Percentiles rank a stretch among this genome's conserved stretches.
phyloP scores from a whole-genome alignment of 768 basidiomycete genomes.

The Tricholoma hemisulphureum region DNA sequence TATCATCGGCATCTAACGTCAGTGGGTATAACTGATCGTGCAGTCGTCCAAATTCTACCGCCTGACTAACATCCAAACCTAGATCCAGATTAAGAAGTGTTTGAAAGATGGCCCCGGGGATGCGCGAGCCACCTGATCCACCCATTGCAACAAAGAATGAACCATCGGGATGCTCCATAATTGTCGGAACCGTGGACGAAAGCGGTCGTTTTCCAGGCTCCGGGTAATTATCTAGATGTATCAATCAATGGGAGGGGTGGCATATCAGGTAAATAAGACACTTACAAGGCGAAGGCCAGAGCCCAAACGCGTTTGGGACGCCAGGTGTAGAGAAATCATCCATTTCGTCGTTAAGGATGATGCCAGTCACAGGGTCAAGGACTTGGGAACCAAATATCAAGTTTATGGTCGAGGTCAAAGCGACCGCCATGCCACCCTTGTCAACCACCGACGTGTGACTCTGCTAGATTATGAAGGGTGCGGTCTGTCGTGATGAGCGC shows the following conservation, averaged over 20 bases:
- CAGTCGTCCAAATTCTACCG: slow-evolving; percentile 81
- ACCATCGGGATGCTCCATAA: slow-evolving; percentile 75
- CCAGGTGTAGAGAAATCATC: slow-evolving; percentile 92
- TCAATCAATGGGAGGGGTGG: background rate
- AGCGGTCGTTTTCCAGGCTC: slow-evolving; percentile 85
- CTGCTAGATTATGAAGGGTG: slow-evolving; percentile 32
- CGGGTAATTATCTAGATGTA: slow-evolving; percentile 76
- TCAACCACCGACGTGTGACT: slow-evolving; percentile 87
- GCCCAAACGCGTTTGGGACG: slow-evolving; percentile 76
- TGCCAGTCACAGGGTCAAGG: slow-evolving; percentile 81
- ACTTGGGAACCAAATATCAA: slow-evolving; percentile 86
- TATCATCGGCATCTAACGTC: slow-evolving; percentile 56
- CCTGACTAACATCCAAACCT: slow-evolving; percentile 74
- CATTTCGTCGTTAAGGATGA: slow-evolving; percentile 93
- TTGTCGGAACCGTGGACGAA: slow-evolving; percentile 80
- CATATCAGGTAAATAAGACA: background rate
- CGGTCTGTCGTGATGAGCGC: background rate
- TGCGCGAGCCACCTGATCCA: slow-evolving; percentile 85
- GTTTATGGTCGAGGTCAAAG: slow-evolving; percentile 89
- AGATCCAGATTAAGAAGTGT: slow-evolving; percentile 76
- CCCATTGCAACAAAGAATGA: slow-evolving; percentile 74
- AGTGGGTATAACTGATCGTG: slow-evolving; percentile 85
- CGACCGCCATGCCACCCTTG: slow-evolving; percentile 80
- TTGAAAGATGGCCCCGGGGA: slow-evolving; percentile 80
- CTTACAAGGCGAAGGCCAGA: slow-evolving; percentile 80